Evolutionary conservation across 2,329 filamentous ascomycete species (phyloP).

Genomic region (Annulohypoxylon truncatum): DNA sequence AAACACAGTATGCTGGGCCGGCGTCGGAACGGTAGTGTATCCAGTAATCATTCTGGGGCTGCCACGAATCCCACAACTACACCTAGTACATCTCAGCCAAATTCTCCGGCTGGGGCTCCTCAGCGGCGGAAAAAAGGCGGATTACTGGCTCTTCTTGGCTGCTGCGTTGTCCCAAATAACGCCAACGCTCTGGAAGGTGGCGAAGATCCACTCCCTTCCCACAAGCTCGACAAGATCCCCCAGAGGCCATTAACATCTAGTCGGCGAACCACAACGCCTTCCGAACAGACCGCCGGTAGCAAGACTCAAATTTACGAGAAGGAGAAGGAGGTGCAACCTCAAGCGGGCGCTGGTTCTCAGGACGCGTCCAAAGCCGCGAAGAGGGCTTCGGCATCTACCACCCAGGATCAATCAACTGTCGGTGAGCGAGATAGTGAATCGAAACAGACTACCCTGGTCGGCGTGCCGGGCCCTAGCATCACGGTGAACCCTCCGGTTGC

Average conservation of each 20-base stretch:
- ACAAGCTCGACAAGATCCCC: constrained; percentile 68
- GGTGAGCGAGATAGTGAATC: constrained; percentile 59
- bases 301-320: constrained; percentile 62
- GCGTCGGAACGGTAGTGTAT: constrained; percentile 74
- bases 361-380: constrained; percentile 56
- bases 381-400: constrained; percentile 59
- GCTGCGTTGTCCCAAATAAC: constrained; percentile 73
- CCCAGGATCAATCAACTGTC: constrained; percentile 59
- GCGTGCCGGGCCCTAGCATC: constrained; percentile 54
- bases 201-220: constrained; percentile 64
- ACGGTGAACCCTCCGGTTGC: constrained; percentile 55
- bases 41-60: constrained; percentile 70
- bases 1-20: constrained; percentile 72
- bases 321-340: constrained; percentile 53
- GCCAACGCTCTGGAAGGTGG: constrained; percentile 65
- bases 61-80: constrained; percentile 65
- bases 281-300: constrained; percentile 60
- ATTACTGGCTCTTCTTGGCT: constrained; percentile 72
- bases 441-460: constrained; percentile 58
- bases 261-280: constrained; percentile 64
- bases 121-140: constrained; percentile 65
- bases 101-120: constrained; percentile 61
- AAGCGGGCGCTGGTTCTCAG: constrained; percentile 48
- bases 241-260: constrained; percentile 66
- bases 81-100: constrained; percentile 62